Base-by-base conservation (phyloP, 2,329 filamentous ascomycete genomes). In the Dendryphion nanum region DNA sequence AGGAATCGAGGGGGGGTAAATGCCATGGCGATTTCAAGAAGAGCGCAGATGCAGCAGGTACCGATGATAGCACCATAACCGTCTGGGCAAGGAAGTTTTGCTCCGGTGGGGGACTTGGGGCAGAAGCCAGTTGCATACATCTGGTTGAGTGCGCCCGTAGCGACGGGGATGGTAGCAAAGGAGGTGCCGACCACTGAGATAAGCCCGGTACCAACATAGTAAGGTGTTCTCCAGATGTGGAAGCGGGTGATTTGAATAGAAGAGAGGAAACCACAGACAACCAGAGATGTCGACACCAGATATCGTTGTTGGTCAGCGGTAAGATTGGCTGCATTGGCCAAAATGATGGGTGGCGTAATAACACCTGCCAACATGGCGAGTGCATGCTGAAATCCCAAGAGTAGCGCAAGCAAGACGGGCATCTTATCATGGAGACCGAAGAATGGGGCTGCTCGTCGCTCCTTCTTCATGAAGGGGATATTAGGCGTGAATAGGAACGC, bases 391-490 rank as follows among this genome's bases (percentile, higher is more conserved):
- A 93, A 79, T 14, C 87, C 87, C 2, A 93, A 76, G 2, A 93
- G 70, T 3, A 90, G 60, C 7, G 83, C 85, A 14, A 93, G 70
- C 6, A 90, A 57, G 6, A 91, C 78, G 4, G 87, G 87, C 76
- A 93, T 86, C 39, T 70, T 71, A 63, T 90, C 85, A 52, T 91
- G 78, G 26, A 91, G 79, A n/a, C 86, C 87, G 55, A 91, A 93
- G 65, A 94, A 93, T 1, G 87, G 87, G 20, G 84, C 80, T n/a
- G 75, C 71, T 47, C 71, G 68, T 13, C 70, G 70, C 6, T 63
- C 55, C 61, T 78, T 80, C 58, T 78, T 82, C 74, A 93, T 82
- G 65, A 95, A 95, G 0, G 90, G 90, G 16, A 95, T 67, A 50
- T 86, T 89, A 1, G 77, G 86, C 16, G 72, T 81, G 74, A 96